Percentiles rank a stretch among this genome's conserved stretches.
Conservation (phyloP, 192 early-diverging fungal genomes). For the Phycomyces nitens region DNA sequence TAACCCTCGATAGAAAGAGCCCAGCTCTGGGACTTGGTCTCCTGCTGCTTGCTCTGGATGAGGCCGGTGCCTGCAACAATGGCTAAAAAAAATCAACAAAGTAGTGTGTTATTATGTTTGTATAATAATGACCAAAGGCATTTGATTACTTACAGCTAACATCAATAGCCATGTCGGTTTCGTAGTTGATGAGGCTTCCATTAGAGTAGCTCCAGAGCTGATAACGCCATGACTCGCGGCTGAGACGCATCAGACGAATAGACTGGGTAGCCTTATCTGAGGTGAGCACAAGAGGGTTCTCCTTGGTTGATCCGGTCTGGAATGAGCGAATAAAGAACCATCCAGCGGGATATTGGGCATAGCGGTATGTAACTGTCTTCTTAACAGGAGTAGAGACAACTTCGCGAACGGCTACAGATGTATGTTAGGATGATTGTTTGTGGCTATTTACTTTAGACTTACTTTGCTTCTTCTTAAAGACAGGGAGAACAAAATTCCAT, state of each 20-base stretch:
- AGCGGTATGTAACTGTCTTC: slow-evolving; percentile 15
- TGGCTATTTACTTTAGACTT: slow-evolving; percentile 4
- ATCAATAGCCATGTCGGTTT: slow-evolving; percentile 15
- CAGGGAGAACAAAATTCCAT: slow-evolving; percentile 34
- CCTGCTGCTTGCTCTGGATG: slow-evolving; percentile 6
- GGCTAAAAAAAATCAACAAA: slow-evolving; percentile 9
- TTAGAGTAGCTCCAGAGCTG: slow-evolving; percentile 27
- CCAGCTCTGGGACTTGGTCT: slow-evolving; percentile 20
- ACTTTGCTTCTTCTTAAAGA: slow-evolving; percentile 34
- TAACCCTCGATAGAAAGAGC: slow-evolving; percentile 28
- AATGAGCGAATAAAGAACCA: slow-evolving; percentile 30
- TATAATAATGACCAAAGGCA: neutral
- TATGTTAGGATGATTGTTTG: neutral
- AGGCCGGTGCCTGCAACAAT: slow-evolving; percentile 11
- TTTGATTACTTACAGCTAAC: slow-evolving; percentile 20
- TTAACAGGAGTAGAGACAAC: slow-evolving; percentile 11
- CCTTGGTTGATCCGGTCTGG: slow-evolving; percentile 5
- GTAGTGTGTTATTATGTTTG: neutral
- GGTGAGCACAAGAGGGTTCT: slow-evolving; percentile 21
- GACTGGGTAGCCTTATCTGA: slow-evolving; percentile 2
- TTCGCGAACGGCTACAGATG: slow-evolving; percentile 4
- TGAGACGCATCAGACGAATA: slow-evolving; percentile 3
- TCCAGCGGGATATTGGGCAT: slow-evolving; percentile 28
- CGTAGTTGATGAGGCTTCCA: slow-evolving; percentile 26
- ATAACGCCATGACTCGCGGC: slow-evolving; percentile 15